Evolutionary conservation across 345 rosid genomes (phyloP), one percentile per base, ranked within the genome.

Genomic region (Streptanthus diversifolius): DNA sequence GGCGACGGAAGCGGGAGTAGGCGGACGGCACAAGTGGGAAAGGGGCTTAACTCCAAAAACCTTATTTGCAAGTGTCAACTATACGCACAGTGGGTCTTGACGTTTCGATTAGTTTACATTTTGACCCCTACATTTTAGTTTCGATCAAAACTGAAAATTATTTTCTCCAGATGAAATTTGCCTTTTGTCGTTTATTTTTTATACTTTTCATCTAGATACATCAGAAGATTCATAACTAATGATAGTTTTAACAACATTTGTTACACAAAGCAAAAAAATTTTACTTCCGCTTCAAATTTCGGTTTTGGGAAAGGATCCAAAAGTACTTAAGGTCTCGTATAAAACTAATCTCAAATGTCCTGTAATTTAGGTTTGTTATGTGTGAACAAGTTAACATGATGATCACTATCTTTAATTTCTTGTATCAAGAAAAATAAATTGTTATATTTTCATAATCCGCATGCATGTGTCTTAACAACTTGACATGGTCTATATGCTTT

Each of bases 381-480:
- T 56, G 41, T 56, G 40, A 56, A 11, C 62, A 56, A 56, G 62
- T 33, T 56, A 41, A 15, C 25, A 33, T 33, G 36, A 27, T 7
- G 25, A 56, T 56, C 40, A 32, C n/a, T 56, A 56, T 56, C 24
- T 9, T 8, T 56, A 8, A 15, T 1, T 56, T 56, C 8, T 32
- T 30, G 40, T 30, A 4, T 7, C 19, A 54, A 1, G 1, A n/a
- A 8, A 14, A 7, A 8, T 8, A 8, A 47, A 9, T 10, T 72
- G 51, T 19, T 51, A 14, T 45, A 59, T 32, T 2, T 21, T 59
- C 24, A 36, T 13, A 7, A 4, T 49, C 2, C 44, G 7, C 14
- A 25, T 44, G 65, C 52, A 68, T 75, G 74, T 69, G 65, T 54
- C 53, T 45, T 60, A 53, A 62, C 79, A 76, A 76, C 70, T 76